These are phyloP conservation scores for Plasmodium knowlesi DNA, from an alignment of 169 alveolate species.

Conservation along the genomic window DNA sequence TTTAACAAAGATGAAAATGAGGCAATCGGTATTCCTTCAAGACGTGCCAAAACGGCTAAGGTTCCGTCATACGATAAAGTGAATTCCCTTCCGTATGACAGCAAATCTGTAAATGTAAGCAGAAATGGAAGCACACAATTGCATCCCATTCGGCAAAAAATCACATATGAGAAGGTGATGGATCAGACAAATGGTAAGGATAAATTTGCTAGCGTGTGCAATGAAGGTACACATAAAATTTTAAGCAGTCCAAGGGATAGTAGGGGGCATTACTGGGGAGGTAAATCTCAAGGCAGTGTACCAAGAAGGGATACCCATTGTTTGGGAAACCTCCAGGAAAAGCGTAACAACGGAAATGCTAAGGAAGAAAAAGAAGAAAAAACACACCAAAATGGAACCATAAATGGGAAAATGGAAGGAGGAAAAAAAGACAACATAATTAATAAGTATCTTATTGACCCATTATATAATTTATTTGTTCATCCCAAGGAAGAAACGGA, in stretches of 20 bases:
- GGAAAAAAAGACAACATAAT: slow-evolving; percentile 25
- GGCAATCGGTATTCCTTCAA: not conserved
- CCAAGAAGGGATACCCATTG: not conserved
- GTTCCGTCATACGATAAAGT: not conserved
- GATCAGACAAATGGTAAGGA: not conserved
- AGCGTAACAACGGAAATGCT: not conserved
- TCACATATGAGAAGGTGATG: not conserved
- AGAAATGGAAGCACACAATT: not conserved
- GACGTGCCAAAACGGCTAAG: not conserved
- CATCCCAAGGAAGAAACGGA: slow-evolving; percentile 15
- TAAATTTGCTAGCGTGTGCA: not conserved
- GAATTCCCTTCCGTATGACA: not conserved
- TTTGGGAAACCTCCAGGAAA: not conserved
- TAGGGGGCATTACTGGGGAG: not conserved
- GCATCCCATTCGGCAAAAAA: not conserved
- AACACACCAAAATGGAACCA: not conserved
- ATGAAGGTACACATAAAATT: not conserved
- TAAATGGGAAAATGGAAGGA: not conserved
- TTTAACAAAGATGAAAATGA: slow-evolving; percentile 41
- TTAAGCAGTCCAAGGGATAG: not conserved
- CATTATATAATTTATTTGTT: slow-evolving; percentile 41
- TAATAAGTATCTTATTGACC: slow-evolving; percentile 39
- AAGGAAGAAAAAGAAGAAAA: not conserved
- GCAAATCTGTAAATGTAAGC: not conserved
- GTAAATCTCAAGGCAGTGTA: not conserved